phyloP scores from a whole-genome alignment of 2,329 filamentous ascomycete species.

The Cordyceps cicadae region DNA sequence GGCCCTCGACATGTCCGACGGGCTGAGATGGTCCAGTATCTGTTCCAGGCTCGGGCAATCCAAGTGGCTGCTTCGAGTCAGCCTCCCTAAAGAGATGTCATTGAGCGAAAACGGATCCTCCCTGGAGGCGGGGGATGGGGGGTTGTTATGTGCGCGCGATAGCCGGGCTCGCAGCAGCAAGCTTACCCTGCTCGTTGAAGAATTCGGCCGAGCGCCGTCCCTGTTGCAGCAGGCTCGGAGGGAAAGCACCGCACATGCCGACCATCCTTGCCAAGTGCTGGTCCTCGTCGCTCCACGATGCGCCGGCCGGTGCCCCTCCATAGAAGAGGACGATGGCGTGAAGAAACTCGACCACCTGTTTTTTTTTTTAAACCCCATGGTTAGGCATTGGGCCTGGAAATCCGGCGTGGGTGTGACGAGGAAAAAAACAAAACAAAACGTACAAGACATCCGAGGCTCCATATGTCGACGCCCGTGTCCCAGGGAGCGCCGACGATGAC shows the following conservation, averaged over 20 bases:
- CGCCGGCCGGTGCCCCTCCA: not conserved
- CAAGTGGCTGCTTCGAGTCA: not conserved
- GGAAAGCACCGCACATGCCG: not conserved
- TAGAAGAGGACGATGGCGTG: constrained; percentile 1
- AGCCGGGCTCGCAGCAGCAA: too few relatives aligned
- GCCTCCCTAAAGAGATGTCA: not conserved
- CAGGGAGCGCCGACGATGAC: too few relatives aligned
- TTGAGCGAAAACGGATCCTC: not conserved
- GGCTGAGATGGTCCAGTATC: not conserved
- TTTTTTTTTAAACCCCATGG: not conserved
- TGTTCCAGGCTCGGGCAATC: not conserved
- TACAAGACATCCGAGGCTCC: constrained; percentile 12
- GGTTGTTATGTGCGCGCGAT: too few relatives aligned
- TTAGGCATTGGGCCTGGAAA: not conserved
- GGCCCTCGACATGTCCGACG: not conserved
- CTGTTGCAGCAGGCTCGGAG: not conserved
- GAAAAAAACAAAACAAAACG: not conserved
- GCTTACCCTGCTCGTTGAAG: not conserved
- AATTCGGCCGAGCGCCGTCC: not conserved
- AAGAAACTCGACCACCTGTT: constrained; percentile 2
- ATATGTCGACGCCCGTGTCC: too few relatives aligned
- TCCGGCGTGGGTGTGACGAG: not conserved
- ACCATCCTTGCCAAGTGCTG: not conserved
- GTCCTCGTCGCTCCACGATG: constrained; percentile 1
- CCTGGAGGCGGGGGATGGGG: too few relatives aligned